Base-by-base conservation (phyloP, 1,284 basidiomycete species). In the Microbotryum saponariae region DNA sequence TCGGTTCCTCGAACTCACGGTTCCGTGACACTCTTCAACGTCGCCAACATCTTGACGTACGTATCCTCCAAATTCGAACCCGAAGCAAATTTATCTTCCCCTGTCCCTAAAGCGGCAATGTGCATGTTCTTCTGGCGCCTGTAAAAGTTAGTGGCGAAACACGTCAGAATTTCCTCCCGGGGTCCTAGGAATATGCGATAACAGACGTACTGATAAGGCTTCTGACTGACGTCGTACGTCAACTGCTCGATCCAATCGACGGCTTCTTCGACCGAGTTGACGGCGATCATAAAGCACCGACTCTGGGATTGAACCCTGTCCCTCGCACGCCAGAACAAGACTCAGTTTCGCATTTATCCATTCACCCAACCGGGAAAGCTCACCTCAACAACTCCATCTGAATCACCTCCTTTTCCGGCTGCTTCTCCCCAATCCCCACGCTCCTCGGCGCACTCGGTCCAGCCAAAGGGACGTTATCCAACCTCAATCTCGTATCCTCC, bases 221-320 rank as follows among this genome's bases (percentile, higher is more conserved):
- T 67, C 27, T 64, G 59, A 10, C 65, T 65, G 46, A 71, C 61
- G 51, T 68, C 65, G 48, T 69, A 58, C 16, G 60, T 67, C 54
- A 71, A 54, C 48, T 71, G 64, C 37, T 68, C 62, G 58, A 68
- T 58, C 67, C 64, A 68, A 37, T 66, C 67, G 59, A 64, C 57
- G 6, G 64, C 67, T 12, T 68, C 60, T 6, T 52, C 42, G 18
- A 56, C 58, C 31, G 56, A 55, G 23, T 68, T 62, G 48, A 66
- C 65, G 48, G 29, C 59, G 51, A 64, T 58, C 49, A 68, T 62
- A 49, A 60, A 60, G 57, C 59, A 65, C 5, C 45, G 47, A 50
- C 44, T 21, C 12, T 53, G 51, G 48, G 56, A 44, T 59, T 51
- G 47, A 60, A 58, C 55, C 10, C 67, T 68, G 58, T 18, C 18